phyloP scores from a whole-genome alignment of 2,329 filamentous ascomycete genomes.

The Niveomyces coronatus region DNA sequence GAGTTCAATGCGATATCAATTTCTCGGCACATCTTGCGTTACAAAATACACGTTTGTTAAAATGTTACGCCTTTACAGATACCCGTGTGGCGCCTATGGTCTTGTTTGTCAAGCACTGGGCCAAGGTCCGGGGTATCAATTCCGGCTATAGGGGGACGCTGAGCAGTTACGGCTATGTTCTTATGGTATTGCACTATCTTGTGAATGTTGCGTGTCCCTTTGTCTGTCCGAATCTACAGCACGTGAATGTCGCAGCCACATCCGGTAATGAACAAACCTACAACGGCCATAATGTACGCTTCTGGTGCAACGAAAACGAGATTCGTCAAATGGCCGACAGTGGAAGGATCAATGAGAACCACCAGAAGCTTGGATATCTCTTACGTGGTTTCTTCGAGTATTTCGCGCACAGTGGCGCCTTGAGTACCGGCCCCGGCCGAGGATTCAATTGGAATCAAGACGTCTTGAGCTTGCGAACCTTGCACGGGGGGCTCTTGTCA shows the following conservation, averaged over 20 bases:
- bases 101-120: constrained; percentile 85
- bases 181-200: constrained; percentile 88
- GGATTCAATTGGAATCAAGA: constrained; percentile 74
- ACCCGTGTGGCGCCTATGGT: constrained; percentile 67
- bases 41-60: constrained; percentile 72
- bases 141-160: constrained; percentile 77
- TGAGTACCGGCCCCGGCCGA: constrained; percentile 38
- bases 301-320: constrained; percentile 65
- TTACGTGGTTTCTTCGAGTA: constrained; percentile 84
- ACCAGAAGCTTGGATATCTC: constrained; percentile 57
- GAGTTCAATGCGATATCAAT: constrained; percentile 89
- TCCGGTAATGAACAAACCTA: constrained; percentile 28
- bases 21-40: constrained; percentile 76
- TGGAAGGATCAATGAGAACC: constrained; percentile 56
- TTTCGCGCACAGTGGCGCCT: constrained; percentile 53
- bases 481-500: constrained; percentile 55
- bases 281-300: constrained; percentile 60
- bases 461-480: constrained; percentile 66
- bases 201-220: constrained; percentile 73
- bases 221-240: constrained; percentile 75
- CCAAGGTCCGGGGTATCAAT: constrained; percentile 76
- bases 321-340: constrained; percentile 50
- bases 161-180: constrained; percentile 81
- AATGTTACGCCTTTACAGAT: constrained; percentile 75
- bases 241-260: constrained; percentile 32